Evolutionary conservation across 495 filamentous ascomycete genomes (phyloP), one percentile per base, ranked within the genome.

Genomic region (Tuber umbilicatum): DNA sequence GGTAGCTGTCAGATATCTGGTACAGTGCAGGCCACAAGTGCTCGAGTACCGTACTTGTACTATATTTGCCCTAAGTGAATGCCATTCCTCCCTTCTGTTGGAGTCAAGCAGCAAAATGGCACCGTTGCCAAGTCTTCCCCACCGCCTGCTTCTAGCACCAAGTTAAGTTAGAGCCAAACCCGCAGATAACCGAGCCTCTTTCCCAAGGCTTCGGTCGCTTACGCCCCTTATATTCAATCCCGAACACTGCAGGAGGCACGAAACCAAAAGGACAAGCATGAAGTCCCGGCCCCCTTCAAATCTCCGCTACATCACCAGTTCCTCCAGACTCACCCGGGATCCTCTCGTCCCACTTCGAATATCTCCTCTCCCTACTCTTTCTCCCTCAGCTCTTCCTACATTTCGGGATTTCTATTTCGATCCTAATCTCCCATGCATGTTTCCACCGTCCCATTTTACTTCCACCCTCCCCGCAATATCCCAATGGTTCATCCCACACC

Each of bases 391-490:
- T n/a, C 47, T 78, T 21, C 37, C 38, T 19, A 50, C 68, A 39
- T 80, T 80, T 39, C 70, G 40, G 72, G 70, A 37, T 7, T 73
- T 72, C 42, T 45, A 76, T 70, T 80, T 81, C 35, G 42, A 41
- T 19, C 69, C 64, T 40, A 37, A 70, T 1, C 69, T 77, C 16
- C 79, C 79, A 17, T 81, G 79, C 41, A 19, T 38, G 14, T 75
- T 81, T 38, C 79, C 79, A 2, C 55, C 64, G 35, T 72, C 37
- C 41, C 73, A 80, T 31, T 81, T 81, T 47, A 71, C 69, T n/a
- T 70, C 42, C n/a, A 38, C 47, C 50, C 68, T 81, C 40, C 79
- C 79, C n/a, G 79, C 79, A 1, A 78, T 78, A 55, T 68, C 75
- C 17, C 69, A 45, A 31, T 81, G 79, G 79, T 81, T 81, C 69